phyloP scores from a whole-genome alignment of 805 yeast genomes.

The Wickerhamiella galacta region DNA sequence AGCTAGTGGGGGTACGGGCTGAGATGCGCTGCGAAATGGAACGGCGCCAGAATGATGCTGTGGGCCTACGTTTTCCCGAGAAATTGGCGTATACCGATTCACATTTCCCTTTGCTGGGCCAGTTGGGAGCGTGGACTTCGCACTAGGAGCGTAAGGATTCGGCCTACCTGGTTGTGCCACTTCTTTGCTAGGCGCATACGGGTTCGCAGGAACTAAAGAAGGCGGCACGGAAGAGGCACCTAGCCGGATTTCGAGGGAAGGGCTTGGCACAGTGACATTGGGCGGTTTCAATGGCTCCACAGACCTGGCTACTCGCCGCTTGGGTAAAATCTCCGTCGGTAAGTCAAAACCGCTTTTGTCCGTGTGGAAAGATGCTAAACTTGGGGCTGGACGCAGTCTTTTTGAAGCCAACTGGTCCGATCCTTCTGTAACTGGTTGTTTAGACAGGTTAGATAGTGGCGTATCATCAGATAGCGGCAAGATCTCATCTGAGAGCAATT shows the following conservation, averaged over 20 bases:
- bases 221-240: not conserved
- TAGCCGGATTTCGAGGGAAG: not conserved
- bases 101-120: no score
- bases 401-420: not conserved
- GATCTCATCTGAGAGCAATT: no score
- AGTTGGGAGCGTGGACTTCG: no score
- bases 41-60: no score
- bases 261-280: not conserved
- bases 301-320: conserved; percentile 4
- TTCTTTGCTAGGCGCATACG: not conserved
- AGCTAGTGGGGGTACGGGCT: no score
- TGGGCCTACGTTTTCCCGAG: no score
- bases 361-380: conserved; percentile 12
- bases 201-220: not conserved
- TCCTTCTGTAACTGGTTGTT: conserved; percentile 2
- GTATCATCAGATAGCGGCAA: no score
- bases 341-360: conserved; percentile 20
- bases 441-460: conserved; percentile 2
- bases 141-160: not conserved
- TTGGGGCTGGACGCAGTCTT: conserved; percentile 1
- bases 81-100: no score
- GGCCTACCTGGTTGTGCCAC: not conserved
- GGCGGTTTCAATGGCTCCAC: not conserved
- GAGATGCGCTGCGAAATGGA: no score
- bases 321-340: conserved; percentile 20